These are phyloP conservation scores for Triticum timopheevii DNA, from an alignment of 176 grass and related monocot genomes.

Conservation along the genomic window DNA sequence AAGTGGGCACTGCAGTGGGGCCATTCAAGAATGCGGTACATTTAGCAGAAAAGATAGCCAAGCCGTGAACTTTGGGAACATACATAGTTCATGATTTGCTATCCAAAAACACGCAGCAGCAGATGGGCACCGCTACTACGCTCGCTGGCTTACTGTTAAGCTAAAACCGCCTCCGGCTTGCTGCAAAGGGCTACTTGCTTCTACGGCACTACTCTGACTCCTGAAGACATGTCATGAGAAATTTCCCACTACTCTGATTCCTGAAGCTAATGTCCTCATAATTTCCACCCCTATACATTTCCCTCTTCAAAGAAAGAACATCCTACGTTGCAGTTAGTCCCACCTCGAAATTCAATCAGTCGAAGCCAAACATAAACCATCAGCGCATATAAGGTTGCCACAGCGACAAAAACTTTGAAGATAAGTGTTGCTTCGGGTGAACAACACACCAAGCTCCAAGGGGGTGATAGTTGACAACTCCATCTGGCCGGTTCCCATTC, in stretches of 20 bases:
- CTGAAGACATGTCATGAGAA: conserved; percentile 8
- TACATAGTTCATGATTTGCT: conserved; percentile 24
- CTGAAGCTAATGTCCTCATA: conserved; percentile 16
- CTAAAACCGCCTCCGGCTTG: conserved; percentile 6
- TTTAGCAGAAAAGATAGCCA: neutral
- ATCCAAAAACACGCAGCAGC: neutral
- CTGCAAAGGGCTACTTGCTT: conserved; percentile 7
- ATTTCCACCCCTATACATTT: neutral
- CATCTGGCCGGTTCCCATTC: neutral
- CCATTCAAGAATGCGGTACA: neutral
- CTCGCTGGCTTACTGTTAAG: neutral
- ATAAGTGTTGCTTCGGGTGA: conserved; percentile 12
- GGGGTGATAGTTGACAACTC: conserved; percentile 1
- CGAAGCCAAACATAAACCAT: neutral
- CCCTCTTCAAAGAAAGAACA: neutral
- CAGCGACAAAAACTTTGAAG: neutral
- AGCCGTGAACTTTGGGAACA: conserved; percentile 7
- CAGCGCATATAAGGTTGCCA: neutral
- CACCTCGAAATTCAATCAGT: neutral
- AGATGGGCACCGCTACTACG: neutral
- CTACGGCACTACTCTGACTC: conserved; percentile 18
- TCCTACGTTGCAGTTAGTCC: conserved; percentile 18
- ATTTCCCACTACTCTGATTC: neutral
- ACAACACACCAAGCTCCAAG: conserved; percentile 14
- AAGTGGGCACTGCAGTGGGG: neutral